phyloP scores from a whole-genome alignment of 345 rosid genomes.

The Dipteronia dyeriana region DNA sequence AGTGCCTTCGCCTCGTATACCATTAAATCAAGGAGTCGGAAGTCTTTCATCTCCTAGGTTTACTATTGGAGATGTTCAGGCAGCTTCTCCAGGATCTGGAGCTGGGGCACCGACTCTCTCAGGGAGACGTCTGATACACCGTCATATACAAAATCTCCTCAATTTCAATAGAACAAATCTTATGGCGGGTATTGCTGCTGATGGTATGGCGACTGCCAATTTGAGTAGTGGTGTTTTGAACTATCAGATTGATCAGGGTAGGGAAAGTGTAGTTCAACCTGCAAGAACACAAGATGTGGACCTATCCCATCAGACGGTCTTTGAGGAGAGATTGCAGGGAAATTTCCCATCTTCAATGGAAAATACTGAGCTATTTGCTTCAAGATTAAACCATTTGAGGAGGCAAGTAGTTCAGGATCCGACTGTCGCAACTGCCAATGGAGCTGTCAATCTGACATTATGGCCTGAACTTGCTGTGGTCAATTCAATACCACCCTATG shows the following conservation, averaged over 20 bases:
- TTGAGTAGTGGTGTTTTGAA: conserved; percentile 34
- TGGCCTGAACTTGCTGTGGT: conserved; percentile 51
- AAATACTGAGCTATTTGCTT: conserved; percentile 39
- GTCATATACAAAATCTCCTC: conserved; percentile 76
- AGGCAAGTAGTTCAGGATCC: conserved; percentile 44
- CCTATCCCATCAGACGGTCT: conserved; percentile 27
- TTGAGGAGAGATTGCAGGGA: conserved; percentile 46
- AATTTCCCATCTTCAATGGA: conserved; percentile 41
- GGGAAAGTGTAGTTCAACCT: conserved; percentile 50
- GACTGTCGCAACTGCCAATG: conserved; percentile 26
- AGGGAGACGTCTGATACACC: conserved; percentile 78
- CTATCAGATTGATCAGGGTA: conserved; percentile 45
- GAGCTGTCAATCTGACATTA: conserved; percentile 43
- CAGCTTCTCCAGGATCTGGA: conserved; percentile 63
- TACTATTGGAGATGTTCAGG: conserved; percentile 48
- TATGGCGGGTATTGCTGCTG: conserved; percentile 47
- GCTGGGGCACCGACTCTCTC: conserved; percentile 77
- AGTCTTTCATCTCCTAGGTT: conserved; percentile 70
- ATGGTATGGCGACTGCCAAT: conserved; percentile 47
- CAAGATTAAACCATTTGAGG: conserved; percentile 44
- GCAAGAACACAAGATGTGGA: conserved; percentile 38
- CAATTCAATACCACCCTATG: conserved; percentile 36
- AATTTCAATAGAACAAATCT: conserved; percentile 48
- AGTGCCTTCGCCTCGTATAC: conserved; percentile 53
- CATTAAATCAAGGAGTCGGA: conserved; percentile 47